Evolutionary conservation across 176 grass and related monocot genomes (phyloP).

Genomic region (Oryza rufipogon): DNA sequence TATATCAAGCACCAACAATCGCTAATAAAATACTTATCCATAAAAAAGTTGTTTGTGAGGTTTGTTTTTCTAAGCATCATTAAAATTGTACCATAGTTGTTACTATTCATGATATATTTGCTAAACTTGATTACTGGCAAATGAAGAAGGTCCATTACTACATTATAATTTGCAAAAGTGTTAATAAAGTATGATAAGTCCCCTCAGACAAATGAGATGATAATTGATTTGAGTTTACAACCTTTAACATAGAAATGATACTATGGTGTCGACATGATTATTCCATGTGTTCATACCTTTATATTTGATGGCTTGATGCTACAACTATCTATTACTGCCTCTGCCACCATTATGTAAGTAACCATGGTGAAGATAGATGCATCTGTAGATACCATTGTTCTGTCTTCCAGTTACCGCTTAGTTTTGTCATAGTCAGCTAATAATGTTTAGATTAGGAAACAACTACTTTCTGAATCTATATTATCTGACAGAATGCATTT

Average conservation of each 20-base stretch:
- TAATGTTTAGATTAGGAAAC: neutral
- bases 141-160: neutral
- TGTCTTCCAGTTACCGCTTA: neutral
- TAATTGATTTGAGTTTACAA: neutral
- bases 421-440: neutral
- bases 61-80: neutral
- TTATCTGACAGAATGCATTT: conserved; percentile 1
- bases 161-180: neutral
- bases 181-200: neutral
- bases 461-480: neutral
- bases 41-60: neutral
- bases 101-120: neutral
- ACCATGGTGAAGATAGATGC: neutral
- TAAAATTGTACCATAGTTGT: neutral
- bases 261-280: neutral
- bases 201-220: neutral
- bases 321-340: neutral
- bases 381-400: neutral
- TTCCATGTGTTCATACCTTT: neutral
- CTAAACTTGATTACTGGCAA: neutral
- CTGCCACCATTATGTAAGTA: neutral
- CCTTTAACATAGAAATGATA: neutral
- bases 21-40: neutral
- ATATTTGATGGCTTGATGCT: neutral
- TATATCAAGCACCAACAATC: neutral